Conservation (phyloP, 768 basidiomycete genomes). For the Jaapia argillacea region DNA sequence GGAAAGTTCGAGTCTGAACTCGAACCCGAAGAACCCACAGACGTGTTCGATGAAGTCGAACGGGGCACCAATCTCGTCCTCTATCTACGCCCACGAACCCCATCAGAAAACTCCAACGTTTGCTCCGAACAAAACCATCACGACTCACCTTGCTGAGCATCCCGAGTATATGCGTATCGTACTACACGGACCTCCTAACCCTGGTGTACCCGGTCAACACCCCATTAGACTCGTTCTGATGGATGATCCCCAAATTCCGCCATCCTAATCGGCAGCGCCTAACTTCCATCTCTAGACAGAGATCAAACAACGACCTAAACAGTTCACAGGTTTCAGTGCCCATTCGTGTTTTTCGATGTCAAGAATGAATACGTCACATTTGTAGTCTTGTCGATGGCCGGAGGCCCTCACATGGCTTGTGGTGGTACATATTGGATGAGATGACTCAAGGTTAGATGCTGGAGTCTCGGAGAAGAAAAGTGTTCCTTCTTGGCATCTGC, state of each 20-base stretch:
- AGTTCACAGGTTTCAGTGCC: conserved; percentile 99
- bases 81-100: conserved; percentile 61
- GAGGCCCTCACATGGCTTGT: conserved; percentile 95
- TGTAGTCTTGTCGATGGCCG: conserved; percentile 97
- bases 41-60: conserved; percentile 95
- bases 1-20: no score
- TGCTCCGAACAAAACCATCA: conserved; percentile 4
- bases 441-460: conserved; percentile 63
- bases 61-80: conserved; percentile 72
- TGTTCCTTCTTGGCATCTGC: conserved; percentile 88
- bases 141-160: conserved; percentile 72
- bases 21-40: conserved; percentile 90
- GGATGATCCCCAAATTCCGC: conserved; percentile 95
- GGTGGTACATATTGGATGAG: conserved; percentile 95
- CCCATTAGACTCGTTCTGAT: conserved; percentile 93
- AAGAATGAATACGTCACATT: conserved; percentile 94
- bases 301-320: conserved; percentile 92
- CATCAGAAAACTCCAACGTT: conserved; percentile 4
- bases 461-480: not conserved
- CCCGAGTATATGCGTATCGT: conserved; percentile 98
- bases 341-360: conserved; percentile 95
- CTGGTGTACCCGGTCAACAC: conserved; percentile 88
- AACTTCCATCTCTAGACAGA: conserved; percentile 89
- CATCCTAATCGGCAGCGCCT: conserved; percentile 95
- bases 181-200: conserved; percentile 92